Evolutionary conservation across 257 asterid genomes (phyloP).

Genomic region (Primulina tabacum): DNA sequence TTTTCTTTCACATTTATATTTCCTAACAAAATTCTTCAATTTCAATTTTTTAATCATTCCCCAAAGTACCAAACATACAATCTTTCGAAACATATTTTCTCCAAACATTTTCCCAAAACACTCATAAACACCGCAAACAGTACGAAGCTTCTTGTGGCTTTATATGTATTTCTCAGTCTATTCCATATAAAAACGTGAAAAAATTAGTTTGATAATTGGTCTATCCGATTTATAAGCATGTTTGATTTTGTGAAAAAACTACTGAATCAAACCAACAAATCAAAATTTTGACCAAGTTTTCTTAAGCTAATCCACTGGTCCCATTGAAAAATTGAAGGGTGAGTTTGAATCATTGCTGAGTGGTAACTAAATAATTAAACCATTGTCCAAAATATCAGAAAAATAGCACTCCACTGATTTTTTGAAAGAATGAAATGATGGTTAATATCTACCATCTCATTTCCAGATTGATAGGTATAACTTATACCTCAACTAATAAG

Average conservation of each 20-base stretch:
- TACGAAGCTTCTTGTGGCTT: neutral
- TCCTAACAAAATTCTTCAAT: neutral
- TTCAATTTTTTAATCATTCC: neutral
- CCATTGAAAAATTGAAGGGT: neutral
- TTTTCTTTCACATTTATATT: neutral
- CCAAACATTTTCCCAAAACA: too few species aligned
- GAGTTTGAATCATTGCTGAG: neutral
- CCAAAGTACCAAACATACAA: too few species aligned
- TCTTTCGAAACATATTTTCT: too few species aligned
- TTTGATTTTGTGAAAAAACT: neutral
- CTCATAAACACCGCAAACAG: neutral
- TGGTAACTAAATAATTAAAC: neutral
- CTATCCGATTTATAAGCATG: neutral
- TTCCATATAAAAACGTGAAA: neutral
- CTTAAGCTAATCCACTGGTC: neutral
- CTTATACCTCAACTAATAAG: neutral
- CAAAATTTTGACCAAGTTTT: neutral
- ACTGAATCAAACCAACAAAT: neutral
- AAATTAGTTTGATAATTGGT: neutral
- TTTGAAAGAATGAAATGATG: slow-evolving; percentile 9
- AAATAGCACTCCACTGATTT: slow-evolving; percentile 2
- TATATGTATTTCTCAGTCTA: too few species aligned
- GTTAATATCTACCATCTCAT: neutral
- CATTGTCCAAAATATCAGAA: neutral
- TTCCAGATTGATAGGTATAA: neutral